Percentiles rank a stretch among this genome's conserved stretches.
phyloP scores from a whole-genome alignment of 2,329 filamentous ascomycete species.

The Thielaviopsis populi region DNA sequence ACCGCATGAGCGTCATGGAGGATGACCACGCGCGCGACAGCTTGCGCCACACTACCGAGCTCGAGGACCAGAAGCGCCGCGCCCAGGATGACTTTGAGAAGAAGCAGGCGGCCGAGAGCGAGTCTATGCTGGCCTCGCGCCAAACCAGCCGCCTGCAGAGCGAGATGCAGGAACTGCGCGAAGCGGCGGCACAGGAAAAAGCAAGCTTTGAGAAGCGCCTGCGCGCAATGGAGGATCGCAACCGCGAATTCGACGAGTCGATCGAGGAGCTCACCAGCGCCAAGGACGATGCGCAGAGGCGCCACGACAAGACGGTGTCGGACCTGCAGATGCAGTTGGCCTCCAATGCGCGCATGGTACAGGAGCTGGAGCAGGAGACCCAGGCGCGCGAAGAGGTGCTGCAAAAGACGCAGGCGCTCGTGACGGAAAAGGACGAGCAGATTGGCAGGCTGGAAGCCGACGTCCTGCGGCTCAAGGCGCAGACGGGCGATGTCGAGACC shows the following conservation, averaged over 20 bases:
- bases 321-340: slow-evolving; percentile 40
- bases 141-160: slow-evolving; percentile 35
- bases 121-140: slow-evolving; percentile 34
- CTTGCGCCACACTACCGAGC: slow-evolving; percentile 66
- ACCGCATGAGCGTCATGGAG: slow-evolving; percentile 73
- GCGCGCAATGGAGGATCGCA: slow-evolving; percentile 57
- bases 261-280: slow-evolving; percentile 52
- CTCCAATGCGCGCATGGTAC: slow-evolving; percentile 32
- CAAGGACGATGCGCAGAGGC: slow-evolving; percentile 55
- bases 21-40: slow-evolving; percentile 72
- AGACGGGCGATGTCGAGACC: slow-evolving; percentile 74
- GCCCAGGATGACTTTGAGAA: slow-evolving; percentile 74
- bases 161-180: slow-evolving; percentile 39
- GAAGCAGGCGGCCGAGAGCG: slow-evolving; percentile 43
- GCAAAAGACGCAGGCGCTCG: slow-evolving; percentile 47
- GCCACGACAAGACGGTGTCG: slow-evolving; percentile 37
- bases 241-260: slow-evolving; percentile 62
- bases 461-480: slow-evolving; percentile 67
- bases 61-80: slow-evolving; percentile 63
- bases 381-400: slow-evolving; percentile 41
- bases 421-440: slow-evolving; percentile 54
- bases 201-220: slow-evolving; percentile 53
- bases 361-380: slow-evolving; percentile 45
- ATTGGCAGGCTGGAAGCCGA: slow-evolving; percentile 67
- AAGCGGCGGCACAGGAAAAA: slow-evolving; percentile 38